phyloP scores from a whole-genome alignment of 225 moss, liverwort and hornwort species.

The Ulota crispa region DNA sequence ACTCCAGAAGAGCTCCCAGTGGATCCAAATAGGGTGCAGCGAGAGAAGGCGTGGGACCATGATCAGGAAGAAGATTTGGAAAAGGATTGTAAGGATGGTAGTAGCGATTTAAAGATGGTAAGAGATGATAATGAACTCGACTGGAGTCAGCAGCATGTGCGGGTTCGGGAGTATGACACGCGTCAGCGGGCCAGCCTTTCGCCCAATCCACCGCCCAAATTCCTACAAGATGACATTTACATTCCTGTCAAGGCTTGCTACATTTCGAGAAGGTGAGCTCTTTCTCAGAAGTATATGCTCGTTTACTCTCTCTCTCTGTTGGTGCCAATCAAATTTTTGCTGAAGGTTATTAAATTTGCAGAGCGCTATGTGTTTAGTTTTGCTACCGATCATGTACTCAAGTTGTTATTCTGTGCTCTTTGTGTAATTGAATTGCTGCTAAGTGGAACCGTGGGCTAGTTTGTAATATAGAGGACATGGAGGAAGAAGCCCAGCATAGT shows the following conservation, averaged over 20 bases:
- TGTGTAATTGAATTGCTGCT: background rate
- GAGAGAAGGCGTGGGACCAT: conserved; percentile 25
- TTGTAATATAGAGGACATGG: background rate
- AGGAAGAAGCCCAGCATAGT: background rate
- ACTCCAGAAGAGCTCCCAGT: conserved; percentile 13
- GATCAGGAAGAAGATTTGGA: conserved; percentile 7
- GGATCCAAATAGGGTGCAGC: conserved; percentile 3
- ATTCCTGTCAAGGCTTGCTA: conserved; percentile 95
- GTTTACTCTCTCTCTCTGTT: background rate
- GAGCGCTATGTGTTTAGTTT: background rate
- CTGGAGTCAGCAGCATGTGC: conserved; percentile 74
- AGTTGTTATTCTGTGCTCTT: background rate
- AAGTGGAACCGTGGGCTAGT: background rate
- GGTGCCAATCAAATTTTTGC: background rate
- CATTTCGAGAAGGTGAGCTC: conserved; percentile 79
- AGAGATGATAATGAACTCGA: conserved; percentile 47
- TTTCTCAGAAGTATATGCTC: background rate
- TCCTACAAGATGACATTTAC: conserved; percentile 75
- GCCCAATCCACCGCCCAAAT: conserved; percentile 43
- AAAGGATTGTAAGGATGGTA: background rate
- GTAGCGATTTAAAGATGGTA: conserved; percentile 12
- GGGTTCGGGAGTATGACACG: conserved; percentile 58
- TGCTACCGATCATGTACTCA: background rate
- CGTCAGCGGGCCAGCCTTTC: conserved; percentile 42
- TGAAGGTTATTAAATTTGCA: background rate